Evolutionary conservation across 306 rosid species (phyloP).

Genomic region (Trichosanthes cucumerina): DNA sequence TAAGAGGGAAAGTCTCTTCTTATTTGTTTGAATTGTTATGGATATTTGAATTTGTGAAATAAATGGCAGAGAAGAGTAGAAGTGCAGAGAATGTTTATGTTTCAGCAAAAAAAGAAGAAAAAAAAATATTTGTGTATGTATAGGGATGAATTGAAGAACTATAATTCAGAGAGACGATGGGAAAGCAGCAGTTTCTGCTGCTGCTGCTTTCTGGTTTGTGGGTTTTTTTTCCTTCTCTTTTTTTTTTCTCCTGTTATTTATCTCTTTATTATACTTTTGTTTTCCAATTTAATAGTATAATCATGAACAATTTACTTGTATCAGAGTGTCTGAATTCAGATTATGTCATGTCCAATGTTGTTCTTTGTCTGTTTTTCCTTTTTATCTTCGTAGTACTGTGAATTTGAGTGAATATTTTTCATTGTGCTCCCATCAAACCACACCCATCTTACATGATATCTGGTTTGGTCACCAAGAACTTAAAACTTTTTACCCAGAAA

Average conservation of each 20-base stretch:
- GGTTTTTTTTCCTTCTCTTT: constrained; percentile 32
- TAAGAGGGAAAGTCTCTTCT: constrained; percentile 59
- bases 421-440: neutral
- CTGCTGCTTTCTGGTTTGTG: constrained; percentile 47
- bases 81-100: constrained; percentile 49
- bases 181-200: constrained; percentile 30
- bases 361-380: neutral
- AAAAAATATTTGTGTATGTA: constrained; percentile 56
- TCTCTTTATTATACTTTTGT: constrained; percentile 52
- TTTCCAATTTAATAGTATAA: constrained; percentile 43
- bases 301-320: constrained; percentile 61
- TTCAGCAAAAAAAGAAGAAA: neutral
- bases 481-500: neutral
- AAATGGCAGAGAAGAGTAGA: constrained; percentile 71
- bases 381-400: constrained; percentile 9
- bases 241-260: constrained; percentile 24
- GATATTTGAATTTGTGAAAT: constrained; percentile 71
- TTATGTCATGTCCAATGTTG: constrained; percentile 10
- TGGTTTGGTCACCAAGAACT: neutral
- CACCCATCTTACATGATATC: neutral
- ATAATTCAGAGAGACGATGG: constrained; percentile 48
- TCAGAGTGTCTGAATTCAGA: constrained; percentile 28
- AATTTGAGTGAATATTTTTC: constrained; percentile 3
- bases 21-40: constrained; percentile 85
- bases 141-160: constrained; percentile 71